Evolutionary conservation across 495 filamentous ascomycete genomes (phyloP).

Genomic region (Evansstolkia leycettana): DNA sequence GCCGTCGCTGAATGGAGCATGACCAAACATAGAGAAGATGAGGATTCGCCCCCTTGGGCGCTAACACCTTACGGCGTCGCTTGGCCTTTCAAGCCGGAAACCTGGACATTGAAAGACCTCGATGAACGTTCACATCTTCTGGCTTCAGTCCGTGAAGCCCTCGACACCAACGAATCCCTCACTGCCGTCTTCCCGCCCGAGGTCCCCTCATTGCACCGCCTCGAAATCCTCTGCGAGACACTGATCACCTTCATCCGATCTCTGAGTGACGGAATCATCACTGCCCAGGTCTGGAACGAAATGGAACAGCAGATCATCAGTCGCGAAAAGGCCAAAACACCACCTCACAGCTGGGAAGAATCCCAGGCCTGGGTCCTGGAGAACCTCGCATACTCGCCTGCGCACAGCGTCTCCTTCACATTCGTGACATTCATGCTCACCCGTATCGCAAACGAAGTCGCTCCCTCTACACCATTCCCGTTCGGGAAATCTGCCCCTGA

Average conservation of each 20-base stretch:
- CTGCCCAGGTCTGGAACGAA: constrained; percentile 50
- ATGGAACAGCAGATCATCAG: constrained; percentile 51
- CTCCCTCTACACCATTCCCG: constrained; percentile 17
- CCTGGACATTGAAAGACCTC: constrained; percentile 32
- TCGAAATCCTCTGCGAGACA: constrained; percentile 58
- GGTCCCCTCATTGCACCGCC: constrained; percentile 42
- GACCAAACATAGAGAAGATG: constrained; percentile 40
- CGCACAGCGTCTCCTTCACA: constrained; percentile 75
- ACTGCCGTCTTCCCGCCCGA: constrained; percentile 45
- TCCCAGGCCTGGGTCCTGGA: constrained; percentile 60
- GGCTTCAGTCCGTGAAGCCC: constrained; percentile 44
- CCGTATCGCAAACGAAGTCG: constrained; percentile 34
- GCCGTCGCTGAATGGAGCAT: constrained; percentile 75
- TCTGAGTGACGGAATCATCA: constrained; percentile 65
- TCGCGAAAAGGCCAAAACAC: constrained; percentile 35
- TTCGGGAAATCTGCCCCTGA: background rate
- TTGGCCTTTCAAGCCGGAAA: constrained; percentile 62
- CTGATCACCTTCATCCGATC: constrained; percentile 59
- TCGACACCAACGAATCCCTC: constrained; percentile 56
- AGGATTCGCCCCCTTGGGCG: constrained; percentile 40
- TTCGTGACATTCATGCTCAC: constrained; percentile 71
- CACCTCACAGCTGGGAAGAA: constrained; percentile 43
- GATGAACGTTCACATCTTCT: constrained; percentile 20
- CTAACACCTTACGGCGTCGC: constrained; percentile 41
- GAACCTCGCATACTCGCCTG: constrained; percentile 53